Percentiles rank a stretch among this genome's conserved stretches.
These are phyloP conservation scores for Pontederia paniculata DNA, from an alignment of 176 grass and related monocot genomes.

Conservation along the genomic window DNA sequence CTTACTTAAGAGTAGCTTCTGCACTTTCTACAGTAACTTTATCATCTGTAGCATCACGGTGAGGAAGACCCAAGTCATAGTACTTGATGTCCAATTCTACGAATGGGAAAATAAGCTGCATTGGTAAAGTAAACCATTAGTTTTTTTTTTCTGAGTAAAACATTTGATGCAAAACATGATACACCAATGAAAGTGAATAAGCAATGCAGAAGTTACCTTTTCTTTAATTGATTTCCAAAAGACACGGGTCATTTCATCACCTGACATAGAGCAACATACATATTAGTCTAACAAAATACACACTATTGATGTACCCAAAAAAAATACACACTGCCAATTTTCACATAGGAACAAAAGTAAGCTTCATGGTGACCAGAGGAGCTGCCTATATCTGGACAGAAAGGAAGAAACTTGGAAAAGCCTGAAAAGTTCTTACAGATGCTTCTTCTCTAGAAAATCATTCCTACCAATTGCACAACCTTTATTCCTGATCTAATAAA, in stretches of 20 bases:
- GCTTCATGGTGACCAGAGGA: too few relatives aligned
- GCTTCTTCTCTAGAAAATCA: too few relatives aligned
- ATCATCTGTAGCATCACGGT: constrained; percentile 64
- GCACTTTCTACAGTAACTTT: constrained; percentile 67
- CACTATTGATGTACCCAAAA: too few relatives aligned
- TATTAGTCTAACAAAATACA: too few relatives aligned
- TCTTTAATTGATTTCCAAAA: constrained; percentile 95
- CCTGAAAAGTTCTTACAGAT: too few relatives aligned
- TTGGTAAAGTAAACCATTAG: constrained; percentile 4
- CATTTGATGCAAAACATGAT: not conserved
- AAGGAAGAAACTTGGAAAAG: too few relatives aligned
- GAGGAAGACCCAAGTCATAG: constrained; percentile 71
- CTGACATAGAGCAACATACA: constrained; percentile 21
- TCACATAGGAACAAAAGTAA: too few relatives aligned
- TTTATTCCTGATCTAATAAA: too few relatives aligned
- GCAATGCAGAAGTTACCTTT: constrained; percentile 36
- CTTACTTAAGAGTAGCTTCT: constrained; percentile 72
- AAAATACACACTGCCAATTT: too few relatives aligned
- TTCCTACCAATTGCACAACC: too few relatives aligned
- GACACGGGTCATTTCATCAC: constrained; percentile 79
- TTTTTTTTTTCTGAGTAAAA: not conserved
- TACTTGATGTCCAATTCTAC: constrained; percentile 93
- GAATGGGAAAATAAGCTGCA: constrained; percentile 93
- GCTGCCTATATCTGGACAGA: too few relatives aligned
- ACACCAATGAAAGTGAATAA: not conserved